Evolutionary conservation across 441 rosid species (phyloP).

Genomic region (Daphne laureola): DNA sequence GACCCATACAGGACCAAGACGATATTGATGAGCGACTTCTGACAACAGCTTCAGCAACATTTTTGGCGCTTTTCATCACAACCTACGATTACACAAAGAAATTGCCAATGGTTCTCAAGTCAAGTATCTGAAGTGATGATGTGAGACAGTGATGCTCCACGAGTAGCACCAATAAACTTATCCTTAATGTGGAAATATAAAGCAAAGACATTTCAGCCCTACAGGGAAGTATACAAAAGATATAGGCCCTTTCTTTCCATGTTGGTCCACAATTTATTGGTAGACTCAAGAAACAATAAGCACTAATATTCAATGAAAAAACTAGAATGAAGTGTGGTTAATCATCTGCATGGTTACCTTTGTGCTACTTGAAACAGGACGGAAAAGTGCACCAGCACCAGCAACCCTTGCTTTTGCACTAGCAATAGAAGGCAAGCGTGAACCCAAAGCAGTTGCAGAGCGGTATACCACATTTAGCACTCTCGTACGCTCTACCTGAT

Average conservation of each 20-base stretch:
- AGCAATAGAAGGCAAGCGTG: slow-evolving; percentile 86
- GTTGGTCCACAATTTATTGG: no score
- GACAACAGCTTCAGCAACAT: slow-evolving; percentile 85
- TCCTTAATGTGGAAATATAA: no score
- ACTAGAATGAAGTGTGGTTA: not conserved
- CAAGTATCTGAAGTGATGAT: not conserved
- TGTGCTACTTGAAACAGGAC: slow-evolving; percentile 84
- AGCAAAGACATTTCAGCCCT: no score
- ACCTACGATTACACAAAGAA: slow-evolving; percentile 34
- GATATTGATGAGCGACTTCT: slow-evolving; percentile 70
- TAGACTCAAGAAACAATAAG: no score
- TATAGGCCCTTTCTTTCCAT: no score
- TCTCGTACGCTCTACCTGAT: slow-evolving; percentile 83
- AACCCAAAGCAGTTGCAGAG: slow-evolving; percentile 91
- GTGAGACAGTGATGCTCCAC: no score
- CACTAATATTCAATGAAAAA: not conserved
- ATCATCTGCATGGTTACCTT: slow-evolving; percentile 39
- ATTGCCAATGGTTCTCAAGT: not conserved
- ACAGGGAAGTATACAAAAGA: no score
- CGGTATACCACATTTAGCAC: slow-evolving; percentile 87
- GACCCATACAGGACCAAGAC: slow-evolving; percentile 94
- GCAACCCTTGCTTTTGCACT: slow-evolving; percentile 94
- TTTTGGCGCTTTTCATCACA: slow-evolving; percentile 85
- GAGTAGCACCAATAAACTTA: no score
- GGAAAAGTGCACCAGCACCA: slow-evolving; percentile 85